Evolutionary conservation across 1,139 yeast species (phyloP).

Genomic region (Candida dubliniensis): DNA sequence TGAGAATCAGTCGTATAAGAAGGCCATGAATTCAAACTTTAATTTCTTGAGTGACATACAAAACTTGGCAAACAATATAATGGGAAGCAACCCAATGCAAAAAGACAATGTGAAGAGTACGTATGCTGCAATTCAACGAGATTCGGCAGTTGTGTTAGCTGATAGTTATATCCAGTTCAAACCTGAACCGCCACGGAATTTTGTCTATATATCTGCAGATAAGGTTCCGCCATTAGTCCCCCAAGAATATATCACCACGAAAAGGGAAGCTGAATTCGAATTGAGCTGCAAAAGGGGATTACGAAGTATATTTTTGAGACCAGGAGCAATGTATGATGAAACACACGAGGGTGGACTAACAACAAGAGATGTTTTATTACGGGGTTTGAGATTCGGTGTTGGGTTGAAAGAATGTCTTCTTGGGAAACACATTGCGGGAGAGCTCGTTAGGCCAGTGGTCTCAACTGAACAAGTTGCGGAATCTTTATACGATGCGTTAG

Average conservation of each 20-base stretch:
- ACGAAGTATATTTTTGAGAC: conserved; percentile 67
- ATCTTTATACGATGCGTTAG: conserved; percentile 55
- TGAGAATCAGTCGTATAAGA: conserved; percentile 68
- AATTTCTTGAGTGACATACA: conserved; percentile 32
- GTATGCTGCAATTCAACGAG: conserved; percentile 65
- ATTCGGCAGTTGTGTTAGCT: conserved; percentile 68
- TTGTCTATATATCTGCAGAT: conserved; percentile 83
- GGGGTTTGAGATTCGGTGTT: conserved; percentile 35
- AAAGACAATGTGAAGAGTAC: conserved; percentile 40
- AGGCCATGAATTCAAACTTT: conserved; percentile 44
- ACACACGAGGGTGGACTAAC: conserved; percentile 26
- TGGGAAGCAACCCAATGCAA: conserved; percentile 54
- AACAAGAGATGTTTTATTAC: conserved; percentile 31
- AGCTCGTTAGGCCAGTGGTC: conserved; percentile 59
- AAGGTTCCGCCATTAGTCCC: conserved; percentile 68
- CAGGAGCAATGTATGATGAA: conserved; percentile 80
- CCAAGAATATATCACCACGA: conserved; percentile 66
- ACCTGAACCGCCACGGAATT: conserved; percentile 35
- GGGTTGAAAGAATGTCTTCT: conserved; percentile 40
- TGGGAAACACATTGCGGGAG: conserved; percentile 40
- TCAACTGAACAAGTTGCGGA: conserved; percentile 70
- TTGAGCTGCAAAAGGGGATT: conserved; percentile 45
- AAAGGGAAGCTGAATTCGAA: conserved; percentile 72
- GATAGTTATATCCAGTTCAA: conserved; percentile 44
- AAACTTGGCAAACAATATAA: conserved; percentile 25